phyloP scores from a whole-genome alignment of 352 stramenopile species.

The Phytophthora multivora region DNA sequence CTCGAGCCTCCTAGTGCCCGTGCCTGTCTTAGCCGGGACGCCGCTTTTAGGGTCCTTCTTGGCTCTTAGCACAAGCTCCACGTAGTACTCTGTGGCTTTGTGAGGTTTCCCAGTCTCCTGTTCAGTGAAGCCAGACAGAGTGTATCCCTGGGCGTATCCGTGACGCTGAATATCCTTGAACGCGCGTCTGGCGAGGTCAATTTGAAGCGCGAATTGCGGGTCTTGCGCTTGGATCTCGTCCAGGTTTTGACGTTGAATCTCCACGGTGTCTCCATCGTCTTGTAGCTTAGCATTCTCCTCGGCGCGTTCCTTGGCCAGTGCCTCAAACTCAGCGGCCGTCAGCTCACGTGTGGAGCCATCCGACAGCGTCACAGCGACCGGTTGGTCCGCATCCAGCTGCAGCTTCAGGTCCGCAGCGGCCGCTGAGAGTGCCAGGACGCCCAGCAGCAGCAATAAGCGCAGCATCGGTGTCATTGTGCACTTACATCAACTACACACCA shows the following conservation, averaged over 20 bases:
- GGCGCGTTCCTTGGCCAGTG: constrained; percentile 35
- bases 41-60: constrained; percentile 24
- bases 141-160: constrained; percentile 61
- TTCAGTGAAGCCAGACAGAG: constrained; percentile 62
- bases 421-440: constrained; percentile 6
- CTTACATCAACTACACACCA: constrained; percentile 17
- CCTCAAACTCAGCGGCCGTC: constrained; percentile 51
- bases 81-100: constrained; percentile 27
- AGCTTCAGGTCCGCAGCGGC: constrained; percentile 15
- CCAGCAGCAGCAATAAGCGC: constrained; percentile 13
- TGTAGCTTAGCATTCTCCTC: constrained; percentile 41
- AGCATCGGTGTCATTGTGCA: not conserved
- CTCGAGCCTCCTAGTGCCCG: constrained; percentile 25
- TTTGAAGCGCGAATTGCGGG: constrained; percentile 53
- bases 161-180: constrained; percentile 63
- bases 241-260: constrained; percentile 37
- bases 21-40: constrained; percentile 31
- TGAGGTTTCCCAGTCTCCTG: constrained; percentile 19
- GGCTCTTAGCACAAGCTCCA: constrained; percentile 34
- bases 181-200: constrained; percentile 45
- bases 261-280: constrained; percentile 18
- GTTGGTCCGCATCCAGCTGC: constrained; percentile 28
- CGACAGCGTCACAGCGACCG: constrained; percentile 44
- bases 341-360: constrained; percentile 52
- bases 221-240: constrained; percentile 47